Percentiles rank a stretch among this genome's conserved stretches.
Conservation (phyloP, 208 protist genomes). For the Tritrichomonas foetus region DNA sequence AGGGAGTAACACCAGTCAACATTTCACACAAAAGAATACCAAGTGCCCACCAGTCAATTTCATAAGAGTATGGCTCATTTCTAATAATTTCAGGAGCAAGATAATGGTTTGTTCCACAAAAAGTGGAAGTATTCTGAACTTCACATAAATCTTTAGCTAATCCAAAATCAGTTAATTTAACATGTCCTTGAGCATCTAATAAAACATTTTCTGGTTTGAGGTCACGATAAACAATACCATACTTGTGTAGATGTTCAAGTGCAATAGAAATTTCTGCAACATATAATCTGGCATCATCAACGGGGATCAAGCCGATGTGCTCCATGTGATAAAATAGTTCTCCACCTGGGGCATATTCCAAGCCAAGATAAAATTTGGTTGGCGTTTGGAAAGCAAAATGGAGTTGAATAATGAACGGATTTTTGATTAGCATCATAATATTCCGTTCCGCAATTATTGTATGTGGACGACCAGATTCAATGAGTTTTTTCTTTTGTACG, state of each 20-base stretch:
- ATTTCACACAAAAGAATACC: conserved; percentile 34
- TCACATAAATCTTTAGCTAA: background rate
- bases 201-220: conserved; percentile 36
- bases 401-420: background rate
- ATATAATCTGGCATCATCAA: background rate
- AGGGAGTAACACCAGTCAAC: background rate
- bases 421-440: background rate
- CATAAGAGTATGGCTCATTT: background rate
- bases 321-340: background rate
- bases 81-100: background rate
- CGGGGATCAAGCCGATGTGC: background rate
- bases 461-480: background rate
- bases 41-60: background rate
- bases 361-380: background rate
- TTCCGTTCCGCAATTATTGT: background rate
- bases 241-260: background rate
- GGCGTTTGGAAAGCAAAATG: conserved; percentile 36
- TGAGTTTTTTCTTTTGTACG: background rate
- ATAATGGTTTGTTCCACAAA: conserved; percentile 22
- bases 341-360: conserved; percentile 25
- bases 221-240: conserved; percentile 9
- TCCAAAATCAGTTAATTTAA: too few species aligned
- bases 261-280: background rate
- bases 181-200: background rate
- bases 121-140: background rate